Evolutionary conservation across 2,329 filamentous ascomycete genomes (phyloP).

Genomic region (Trematosphaeria pertusa): DNA sequence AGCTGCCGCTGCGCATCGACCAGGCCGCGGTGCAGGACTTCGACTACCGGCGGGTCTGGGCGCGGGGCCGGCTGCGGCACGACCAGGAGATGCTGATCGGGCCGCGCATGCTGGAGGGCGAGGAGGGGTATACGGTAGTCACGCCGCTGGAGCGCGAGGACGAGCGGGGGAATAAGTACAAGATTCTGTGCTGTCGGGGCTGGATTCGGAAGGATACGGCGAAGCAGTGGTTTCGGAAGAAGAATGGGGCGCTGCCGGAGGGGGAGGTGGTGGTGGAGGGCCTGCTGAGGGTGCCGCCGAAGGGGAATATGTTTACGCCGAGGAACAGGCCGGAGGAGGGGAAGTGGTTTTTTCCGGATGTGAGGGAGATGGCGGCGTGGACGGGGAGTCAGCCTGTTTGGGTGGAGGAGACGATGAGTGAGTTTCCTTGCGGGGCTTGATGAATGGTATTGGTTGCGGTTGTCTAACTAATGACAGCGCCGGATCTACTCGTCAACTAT

Average conservation of each 20-base stretch:
- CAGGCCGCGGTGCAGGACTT: conserved; percentile 84
- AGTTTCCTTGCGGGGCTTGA: conserved; percentile 30
- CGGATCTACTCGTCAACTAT: conserved; percentile 77
- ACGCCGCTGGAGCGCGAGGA: conserved; percentile 82
- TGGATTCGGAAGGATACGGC: conserved; percentile 85
- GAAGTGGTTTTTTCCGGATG: conserved; percentile 95
- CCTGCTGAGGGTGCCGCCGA: conserved; percentile 85
- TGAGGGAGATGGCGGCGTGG: conserved; percentile 85
- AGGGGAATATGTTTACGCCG: conserved; percentile 98
- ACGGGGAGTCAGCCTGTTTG: conserved; percentile 87
- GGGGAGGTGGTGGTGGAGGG: conserved; percentile 83
- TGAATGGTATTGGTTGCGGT: conserved; percentile 17
- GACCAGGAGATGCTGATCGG: conserved; percentile 97
- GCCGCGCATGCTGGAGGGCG: conserved; percentile 84
- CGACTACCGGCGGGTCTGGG: conserved; percentile 85
- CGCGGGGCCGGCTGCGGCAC: conserved; percentile 77
- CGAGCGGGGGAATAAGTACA: conserved; percentile 55
- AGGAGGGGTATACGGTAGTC: conserved; percentile 89
- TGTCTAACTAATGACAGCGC: conserved; percentile 62
- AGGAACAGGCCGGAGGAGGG: conserved; percentile 82
- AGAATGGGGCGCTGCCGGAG: conserved; percentile 67
- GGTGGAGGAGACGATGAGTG: conserved; percentile 96
- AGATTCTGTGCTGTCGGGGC: conserved; percentile 85
- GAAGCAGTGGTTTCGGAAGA: conserved; percentile 64
- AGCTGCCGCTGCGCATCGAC: conserved; percentile 83